phyloP scores from a whole-genome alignment of 2,329 filamentous ascomycete species.

The Penicillium sp. region DNA sequence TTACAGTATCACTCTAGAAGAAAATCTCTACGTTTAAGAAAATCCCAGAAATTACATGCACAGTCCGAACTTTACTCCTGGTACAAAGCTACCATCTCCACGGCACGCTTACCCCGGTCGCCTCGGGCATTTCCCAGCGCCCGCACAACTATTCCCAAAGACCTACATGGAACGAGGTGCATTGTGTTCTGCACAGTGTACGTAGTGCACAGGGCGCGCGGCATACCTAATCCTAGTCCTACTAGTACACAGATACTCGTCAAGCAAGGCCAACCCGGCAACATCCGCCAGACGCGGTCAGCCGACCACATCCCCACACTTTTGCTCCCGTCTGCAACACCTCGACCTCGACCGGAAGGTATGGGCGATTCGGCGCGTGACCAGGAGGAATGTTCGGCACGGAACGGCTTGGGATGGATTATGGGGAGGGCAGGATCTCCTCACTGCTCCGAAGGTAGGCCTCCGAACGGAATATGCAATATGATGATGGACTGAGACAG shows the following conservation, averaged over 20 bases:
- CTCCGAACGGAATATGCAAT: not conserved
- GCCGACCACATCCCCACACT: not conserved
- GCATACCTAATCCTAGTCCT: not conserved
- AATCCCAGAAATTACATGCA: no score
- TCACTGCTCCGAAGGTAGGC: not conserved
- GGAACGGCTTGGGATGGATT: not conserved
- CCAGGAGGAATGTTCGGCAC: not conserved
- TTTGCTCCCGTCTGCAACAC: not conserved
- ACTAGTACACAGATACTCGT: not conserved
- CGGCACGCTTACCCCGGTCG: not conserved
- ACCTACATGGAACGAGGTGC: no score
- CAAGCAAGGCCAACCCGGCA: not conserved
- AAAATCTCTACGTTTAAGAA: no score
- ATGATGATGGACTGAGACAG: not conserved
- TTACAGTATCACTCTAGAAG: no score
- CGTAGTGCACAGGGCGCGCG: no score
- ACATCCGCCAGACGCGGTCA: not conserved
- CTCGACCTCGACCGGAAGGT: not conserved
- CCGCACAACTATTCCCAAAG: not conserved
- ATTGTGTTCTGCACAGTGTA: no score
- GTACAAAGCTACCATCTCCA: no score
- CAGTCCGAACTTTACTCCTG: no score
- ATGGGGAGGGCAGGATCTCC: not conserved
- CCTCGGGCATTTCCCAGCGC: not conserved
- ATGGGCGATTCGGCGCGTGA: not conserved